A percentile compares a stretch with the other conserved stretches of the same genome.
Conservation (phyloP, 495 filamentous ascomycete species). For the Poronia punctata region DNA sequence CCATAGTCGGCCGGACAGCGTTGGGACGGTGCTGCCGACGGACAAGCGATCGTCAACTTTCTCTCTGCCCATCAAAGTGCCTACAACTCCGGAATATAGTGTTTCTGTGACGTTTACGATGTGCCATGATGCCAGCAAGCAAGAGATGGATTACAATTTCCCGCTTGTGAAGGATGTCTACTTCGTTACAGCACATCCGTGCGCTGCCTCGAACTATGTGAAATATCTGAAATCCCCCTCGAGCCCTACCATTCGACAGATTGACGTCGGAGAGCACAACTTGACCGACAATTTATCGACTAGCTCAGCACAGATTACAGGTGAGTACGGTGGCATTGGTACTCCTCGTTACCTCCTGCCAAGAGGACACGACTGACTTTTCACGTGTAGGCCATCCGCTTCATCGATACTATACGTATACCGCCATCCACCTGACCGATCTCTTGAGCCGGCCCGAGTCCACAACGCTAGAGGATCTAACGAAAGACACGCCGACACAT, state of each 20-base stretch:
- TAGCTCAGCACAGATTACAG: constrained; percentile 32
- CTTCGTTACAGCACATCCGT: constrained; percentile 61
- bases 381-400: constrained; percentile 63
- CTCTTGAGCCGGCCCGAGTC: constrained; percentile 38
- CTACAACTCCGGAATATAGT: constrained; percentile 39
- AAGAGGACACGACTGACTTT: no score
- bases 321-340: no score
- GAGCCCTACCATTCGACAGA: constrained; percentile 45
- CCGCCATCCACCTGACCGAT: constrained; percentile 44
- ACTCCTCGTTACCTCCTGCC: no score
- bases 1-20: constrained; percentile 25
- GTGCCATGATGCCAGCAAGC: constrained; percentile 26
- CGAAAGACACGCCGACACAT: constrained; percentile 20
- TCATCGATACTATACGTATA: constrained; percentile 55
- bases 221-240: constrained; percentile 42
- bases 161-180: constrained; percentile 54
- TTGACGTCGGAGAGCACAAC: constrained; percentile 38
- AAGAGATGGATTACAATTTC: constrained; percentile 37
- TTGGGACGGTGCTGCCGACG: constrained; percentile 26
- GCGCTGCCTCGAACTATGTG: constrained; percentile 48
- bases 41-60: constrained; percentile 27
- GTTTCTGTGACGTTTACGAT: constrained; percentile 49
- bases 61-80: constrained; percentile 25
- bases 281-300: constrained; percentile 31
- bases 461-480: constrained; percentile 33